Base-by-base conservation (phyloP, 352 stramenopile genomes). In the Globisporangium iwayamae region DNA sequence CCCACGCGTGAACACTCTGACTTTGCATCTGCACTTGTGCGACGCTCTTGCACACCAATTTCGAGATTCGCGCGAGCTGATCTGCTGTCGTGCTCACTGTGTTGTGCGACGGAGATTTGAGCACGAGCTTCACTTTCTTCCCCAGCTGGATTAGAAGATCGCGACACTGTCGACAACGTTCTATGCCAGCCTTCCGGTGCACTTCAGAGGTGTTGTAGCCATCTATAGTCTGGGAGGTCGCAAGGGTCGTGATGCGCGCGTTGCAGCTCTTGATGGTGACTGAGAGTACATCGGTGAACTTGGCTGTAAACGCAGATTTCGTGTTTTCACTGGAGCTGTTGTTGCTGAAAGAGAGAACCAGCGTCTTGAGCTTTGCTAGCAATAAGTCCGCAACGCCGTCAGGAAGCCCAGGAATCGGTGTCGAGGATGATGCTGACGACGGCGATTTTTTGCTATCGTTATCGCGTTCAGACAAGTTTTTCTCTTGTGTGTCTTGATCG, bases 91-190 rank as follows among this genome's bases (percentile, higher is more conserved):
- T 30, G 18, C 1, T 45, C 20, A 9, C 36, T 57, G 6, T 59
- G 18, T 22, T 57, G 6, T 59, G 36, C 4, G 41, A 25, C 3
- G 39, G 41, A 13, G 52, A 39, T 10, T 51, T 43, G 20, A 62
- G 43, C 22, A 41, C 56, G 16, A 83, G 60, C 41, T 73, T 71
- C 28, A 74, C 38, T 28, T 67, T 67, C 66, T 83, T 83, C 38
- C 73, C 71, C 0, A 84, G 69, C 55, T 76, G 69, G 52, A 81
- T 74, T n/a, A 83, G 56, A 32, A 72, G 55, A 48, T 81, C 65
- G n/a, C 73, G 75, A 30, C 75, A 84, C n/a, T 73, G 54, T 1
- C 67, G 69, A 39, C 73, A 84, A 4, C 75, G 69, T 39, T 60
- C 60, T 13, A 78, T 73, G 8, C 63, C 73, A 36, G 75, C 71